Base-by-base conservation (phyloP, 768 basidiomycete genomes). In the Russula griseocarnosa region DNA sequence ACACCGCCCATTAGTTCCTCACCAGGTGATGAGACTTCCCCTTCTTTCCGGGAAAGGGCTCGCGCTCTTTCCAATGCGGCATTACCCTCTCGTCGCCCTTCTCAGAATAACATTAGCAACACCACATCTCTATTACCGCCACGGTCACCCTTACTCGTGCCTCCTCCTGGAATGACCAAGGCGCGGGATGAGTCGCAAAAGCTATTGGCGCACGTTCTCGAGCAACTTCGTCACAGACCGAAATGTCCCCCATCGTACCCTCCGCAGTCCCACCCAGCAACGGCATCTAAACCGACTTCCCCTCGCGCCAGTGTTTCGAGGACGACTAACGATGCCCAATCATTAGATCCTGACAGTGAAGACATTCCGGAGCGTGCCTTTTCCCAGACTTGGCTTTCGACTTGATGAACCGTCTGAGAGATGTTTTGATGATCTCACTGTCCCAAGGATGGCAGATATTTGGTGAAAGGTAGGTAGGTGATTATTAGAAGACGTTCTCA, bases 331-430 rank as follows among this genome's bases (percentile, higher is more conserved):
- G 24, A 38, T 38, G 1, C 13, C 26, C 64, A 55, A 24, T 30
- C 47, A 28, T n/a, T 26, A 16, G 54, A 59, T 4, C 50, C 60
- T 28, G 81, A 82, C 62, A 79, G 75, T 40, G 82, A 85, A 54
- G 81, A 82, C 36, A 81, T 82, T 47, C 56, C 71, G 26, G 72
- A 72, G 51, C 74, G 74, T 16, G 69, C 63, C 3, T 90, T 85
- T 71, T 82, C 83, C 86, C 88, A n/a, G 85, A 90, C 63, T 72
- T 76, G 20, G 87, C 88, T 0, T 82, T 84, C 64, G 82, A 83
- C 50, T 80, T 87, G 24, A 79, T 90, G 79, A 72, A 77, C 20
- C 83, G 86, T 71, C 75, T 90, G 38, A 57, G 83, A 77, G 80
- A 66, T 80, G 86, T 44, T 81, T 86, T 71, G 78, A 82, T 59